phyloP scores from a whole-genome alignment of 768 basidiomycete genomes.

The Hygrocybe coccinea region DNA sequence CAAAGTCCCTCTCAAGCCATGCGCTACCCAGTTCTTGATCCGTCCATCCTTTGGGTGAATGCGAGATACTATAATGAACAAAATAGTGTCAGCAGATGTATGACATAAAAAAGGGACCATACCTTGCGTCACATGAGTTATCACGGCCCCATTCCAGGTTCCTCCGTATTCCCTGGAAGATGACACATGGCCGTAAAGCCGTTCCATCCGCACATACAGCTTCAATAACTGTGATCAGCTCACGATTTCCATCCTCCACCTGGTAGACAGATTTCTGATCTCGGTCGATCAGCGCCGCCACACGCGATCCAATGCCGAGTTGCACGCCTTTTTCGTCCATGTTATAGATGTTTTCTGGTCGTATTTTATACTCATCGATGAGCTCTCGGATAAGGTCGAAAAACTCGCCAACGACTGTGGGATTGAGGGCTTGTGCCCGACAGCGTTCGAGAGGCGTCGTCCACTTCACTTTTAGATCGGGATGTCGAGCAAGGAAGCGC shows the following conservation, averaged over 20 bases:
- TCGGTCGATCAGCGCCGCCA: constrained; percentile 12
- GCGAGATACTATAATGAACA: not conserved
- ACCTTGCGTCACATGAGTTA: constrained; percentile 14
- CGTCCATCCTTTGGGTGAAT: constrained; percentile 27
- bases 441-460: constrained; percentile 22
- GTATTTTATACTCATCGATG: constrained; percentile 16
- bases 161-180: constrained; percentile 31
- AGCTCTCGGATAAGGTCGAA: constrained; percentile 15
- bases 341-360: constrained; percentile 27
- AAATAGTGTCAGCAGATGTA: not conserved
- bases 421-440: constrained; percentile 20
- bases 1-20: constrained; percentile 24
- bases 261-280: constrained; percentile 14
- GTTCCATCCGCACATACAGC: constrained; percentile 40
- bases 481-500: constrained; percentile 1
- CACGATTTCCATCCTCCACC: constrained; percentile 30
- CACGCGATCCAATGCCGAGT: constrained; percentile 7
- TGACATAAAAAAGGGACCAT: not conserved
- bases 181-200: constrained; percentile 31
- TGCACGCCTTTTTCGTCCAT: constrained; percentile 27
- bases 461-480: constrained; percentile 3
- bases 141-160: constrained; percentile 17
- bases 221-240: constrained; percentile 46
- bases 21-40: constrained; percentile 20
- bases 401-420: constrained; percentile 14